phyloP scores from a whole-genome alignment of 106 monocot species.

The Ottelia alismoides region DNA sequence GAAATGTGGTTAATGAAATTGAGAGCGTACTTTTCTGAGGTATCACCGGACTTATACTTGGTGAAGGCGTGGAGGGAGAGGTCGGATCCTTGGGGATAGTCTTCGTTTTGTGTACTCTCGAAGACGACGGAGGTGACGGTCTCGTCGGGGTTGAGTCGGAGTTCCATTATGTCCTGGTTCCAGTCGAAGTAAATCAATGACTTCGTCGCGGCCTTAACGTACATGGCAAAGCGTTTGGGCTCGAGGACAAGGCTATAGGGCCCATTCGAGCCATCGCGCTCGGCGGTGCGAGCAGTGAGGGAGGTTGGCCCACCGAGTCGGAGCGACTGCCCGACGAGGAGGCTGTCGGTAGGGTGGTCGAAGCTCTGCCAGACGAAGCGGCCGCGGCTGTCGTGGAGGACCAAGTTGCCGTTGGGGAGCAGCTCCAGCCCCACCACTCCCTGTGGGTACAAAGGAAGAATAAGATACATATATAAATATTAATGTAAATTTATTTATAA shows the following conservation, averaged over 20 bases:
- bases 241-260: conserved; percentile 22
- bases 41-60: too few relatives aligned
- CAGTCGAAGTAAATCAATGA: neutral
- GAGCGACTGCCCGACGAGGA: conserved; percentile 44
- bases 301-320: conserved; percentile 7
- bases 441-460: too few relatives aligned
- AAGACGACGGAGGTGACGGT: neutral
- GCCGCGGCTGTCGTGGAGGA: conserved; percentile 18
- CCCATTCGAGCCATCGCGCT: conserved; percentile 22
- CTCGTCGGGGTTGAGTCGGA: neutral
- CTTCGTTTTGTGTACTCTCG: neutral
- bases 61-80: neutral
- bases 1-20: too few relatives aligned
- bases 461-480: too few relatives aligned
- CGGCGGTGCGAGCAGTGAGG: conserved; percentile 35
- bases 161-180: neutral
- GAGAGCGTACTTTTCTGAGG: too few relatives aligned
- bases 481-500: too few relatives aligned
- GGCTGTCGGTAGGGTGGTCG: conserved; percentile 44
- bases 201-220: conserved; percentile 7
- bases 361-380: conserved; percentile 48
- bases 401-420: conserved; percentile 34
- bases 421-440: conserved; percentile 28
- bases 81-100: neutral
- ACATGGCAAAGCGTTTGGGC: conserved; percentile 15